Conservation (phyloP, 78 protist species). For the Dictyostelium brefeldianum region DNA sequence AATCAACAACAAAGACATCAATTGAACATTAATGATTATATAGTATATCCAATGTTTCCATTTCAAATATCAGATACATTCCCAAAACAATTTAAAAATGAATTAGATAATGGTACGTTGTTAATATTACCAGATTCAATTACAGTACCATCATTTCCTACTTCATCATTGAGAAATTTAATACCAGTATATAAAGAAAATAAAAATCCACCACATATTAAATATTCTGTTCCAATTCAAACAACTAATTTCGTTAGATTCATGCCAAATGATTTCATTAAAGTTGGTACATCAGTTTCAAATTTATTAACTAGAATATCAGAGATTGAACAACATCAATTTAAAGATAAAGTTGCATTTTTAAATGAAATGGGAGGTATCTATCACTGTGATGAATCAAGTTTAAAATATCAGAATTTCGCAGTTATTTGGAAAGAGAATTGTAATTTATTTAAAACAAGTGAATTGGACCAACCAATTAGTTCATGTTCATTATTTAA, state of each 20-base stretch:
- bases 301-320: neutral
- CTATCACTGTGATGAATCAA: constrained; percentile 17
- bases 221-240: constrained; percentile 48
- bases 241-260: constrained; percentile 26
- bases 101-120: neutral
- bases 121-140: constrained; percentile 15
- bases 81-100: constrained; percentile 24
- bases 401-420: constrained; percentile 21
- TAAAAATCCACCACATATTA: constrained; percentile 30
- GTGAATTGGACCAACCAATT: constrained; percentile 1
- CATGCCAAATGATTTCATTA: constrained; percentile 37
- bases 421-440: constrained; percentile 37
- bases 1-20: neutral
- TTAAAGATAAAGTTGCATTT: constrained; percentile 4
- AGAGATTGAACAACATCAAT: neutral
- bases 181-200: neutral
- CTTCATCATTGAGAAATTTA: constrained; percentile 26
- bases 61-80: constrained; percentile 14
- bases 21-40: neutral
- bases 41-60: constrained; percentile 43
- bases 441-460: neutral
- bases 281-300: constrained; percentile 20
- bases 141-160: constrained; percentile 8
- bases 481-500: constrained; percentile 49
- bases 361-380: constrained; percentile 37